Evolutionary conservation across 2,329 filamentous ascomycete species (phyloP).

Genomic region (Talaromyces marneffei): DNA sequence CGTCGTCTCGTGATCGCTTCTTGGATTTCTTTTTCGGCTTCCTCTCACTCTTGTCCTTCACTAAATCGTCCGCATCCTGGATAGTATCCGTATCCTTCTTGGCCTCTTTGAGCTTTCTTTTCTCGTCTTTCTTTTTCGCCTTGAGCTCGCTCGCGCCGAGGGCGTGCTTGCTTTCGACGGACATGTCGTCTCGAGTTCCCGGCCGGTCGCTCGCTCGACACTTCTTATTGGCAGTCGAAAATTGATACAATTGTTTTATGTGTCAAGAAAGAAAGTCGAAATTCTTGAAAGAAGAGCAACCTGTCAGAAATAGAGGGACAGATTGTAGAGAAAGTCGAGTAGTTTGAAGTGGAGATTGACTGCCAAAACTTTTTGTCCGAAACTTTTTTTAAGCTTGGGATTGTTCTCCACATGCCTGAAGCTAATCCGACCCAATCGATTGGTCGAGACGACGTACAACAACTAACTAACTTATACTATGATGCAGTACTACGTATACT

Average conservation of each 20-base stretch:
- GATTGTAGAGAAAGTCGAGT: neutral
- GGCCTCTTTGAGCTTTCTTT: conserved; percentile 17
- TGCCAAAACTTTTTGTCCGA: neutral
- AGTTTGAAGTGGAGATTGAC: neutral
- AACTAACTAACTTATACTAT: no score
- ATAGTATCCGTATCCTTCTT: neutral
- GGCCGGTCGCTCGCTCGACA: neutral
- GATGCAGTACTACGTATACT: no score
- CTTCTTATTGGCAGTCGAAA: neutral
- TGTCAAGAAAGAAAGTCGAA: no score
- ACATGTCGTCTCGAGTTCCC: conserved; percentile 4
- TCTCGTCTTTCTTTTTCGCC: conserved; percentile 18
- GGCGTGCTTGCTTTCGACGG: conserved; percentile 16
- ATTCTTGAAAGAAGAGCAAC: neutral
- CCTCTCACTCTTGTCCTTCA: conserved; percentile 16
- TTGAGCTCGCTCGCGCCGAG: neutral
- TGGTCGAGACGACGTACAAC: neutral
- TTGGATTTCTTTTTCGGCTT: conserved; percentile 17
- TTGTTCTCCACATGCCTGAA: neutral
- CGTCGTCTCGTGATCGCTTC: conserved; percentile 15
- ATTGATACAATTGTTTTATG: neutral
- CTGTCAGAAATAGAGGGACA: neutral
- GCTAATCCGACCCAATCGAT: neutral
- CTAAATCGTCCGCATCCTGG: conserved; percentile 2
- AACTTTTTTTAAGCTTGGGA: conserved; percentile 1